Conservation (phyloP, 2,329 filamentous ascomycete genomes). For the Exserohilum rostratum region DNA sequence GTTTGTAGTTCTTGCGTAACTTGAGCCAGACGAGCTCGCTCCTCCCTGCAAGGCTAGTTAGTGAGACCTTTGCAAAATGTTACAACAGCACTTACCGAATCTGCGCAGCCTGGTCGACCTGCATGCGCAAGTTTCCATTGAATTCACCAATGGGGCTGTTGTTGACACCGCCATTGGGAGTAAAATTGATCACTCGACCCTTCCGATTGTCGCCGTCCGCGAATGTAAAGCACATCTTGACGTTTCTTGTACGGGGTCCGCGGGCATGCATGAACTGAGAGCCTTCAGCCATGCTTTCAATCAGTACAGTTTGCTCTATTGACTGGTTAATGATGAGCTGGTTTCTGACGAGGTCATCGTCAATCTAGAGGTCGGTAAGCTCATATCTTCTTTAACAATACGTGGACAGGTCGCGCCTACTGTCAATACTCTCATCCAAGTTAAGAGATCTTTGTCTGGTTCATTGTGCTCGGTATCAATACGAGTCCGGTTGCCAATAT, state of each 20-base stretch:
- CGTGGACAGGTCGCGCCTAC: slow-evolving; percentile 40
- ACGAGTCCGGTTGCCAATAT: slow-evolving; percentile 65
- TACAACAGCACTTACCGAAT: slow-evolving; percentile 53
- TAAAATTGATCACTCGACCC: slow-evolving; percentile 56
- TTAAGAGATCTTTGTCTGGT: slow-evolving; percentile 74
- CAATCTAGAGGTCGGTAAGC: slow-evolving; percentile 62
- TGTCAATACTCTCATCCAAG: slow-evolving; percentile 77
- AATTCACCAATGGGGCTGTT: slow-evolving; percentile 61
- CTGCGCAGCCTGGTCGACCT: slow-evolving; percentile 73
- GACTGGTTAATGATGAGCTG: slow-evolving; percentile 81
- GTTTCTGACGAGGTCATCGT: slow-evolving; percentile 77
- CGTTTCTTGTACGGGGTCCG: slow-evolving; percentile 63
- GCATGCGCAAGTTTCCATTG: slow-evolving; percentile 71
- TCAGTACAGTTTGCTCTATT: slow-evolving; percentile 84
- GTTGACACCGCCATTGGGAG: slow-evolving; percentile 55
- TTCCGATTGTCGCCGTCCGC: slow-evolving; percentile 66
- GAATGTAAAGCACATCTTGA: slow-evolving; percentile 73
- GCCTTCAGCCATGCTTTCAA: slow-evolving; percentile 71
- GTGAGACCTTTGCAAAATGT: not conserved
- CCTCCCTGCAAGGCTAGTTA: slow-evolving; percentile 38
- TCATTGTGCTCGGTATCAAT: slow-evolving; percentile 72
- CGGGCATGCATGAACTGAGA: slow-evolving; percentile 70
- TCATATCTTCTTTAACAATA: not conserved
- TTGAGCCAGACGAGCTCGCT: slow-evolving; percentile 53
- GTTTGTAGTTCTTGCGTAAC: slow-evolving; percentile 54